Base-by-base conservation (phyloP, 164 flowering plant genomes). In the Liriodendron chinense region DNA sequence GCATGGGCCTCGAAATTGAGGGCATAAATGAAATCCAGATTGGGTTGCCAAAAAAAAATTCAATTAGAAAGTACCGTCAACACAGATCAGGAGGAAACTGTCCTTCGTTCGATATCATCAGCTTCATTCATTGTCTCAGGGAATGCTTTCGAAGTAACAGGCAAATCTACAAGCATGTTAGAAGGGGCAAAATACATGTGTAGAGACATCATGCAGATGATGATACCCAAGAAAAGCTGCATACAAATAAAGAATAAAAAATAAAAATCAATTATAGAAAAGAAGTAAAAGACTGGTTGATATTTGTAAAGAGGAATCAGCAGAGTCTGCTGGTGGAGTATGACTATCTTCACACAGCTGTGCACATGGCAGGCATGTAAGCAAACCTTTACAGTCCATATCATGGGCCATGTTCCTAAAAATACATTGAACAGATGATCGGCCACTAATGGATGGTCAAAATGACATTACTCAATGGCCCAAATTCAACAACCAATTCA, bases 181-280 rank as follows among this genome's bases (percentile, higher is more conserved):
- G 91, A 84, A 78, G 98, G 97, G n/a, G 97, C 91, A 83, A 95
- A 95, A 75, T 94, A 92, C 94, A 93, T 91, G 80, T 95, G 99
- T 20, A 93, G 81, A 9, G 99, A 95, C 93, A 93, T 93, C 89
- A 90, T 92, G 85, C 98, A 96, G 74, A 92, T 86, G 48, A 89
- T 80, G 56, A 94, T 96, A n/a, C 97, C 98, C 84, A 96, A 75
- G 86, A 95, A 90, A 75, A 95, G 98, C 99, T 95, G 93, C 85
- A 86, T 47, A 24, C 73, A 50, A 24, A 62, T n/a, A 10, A 4
- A 24, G 66, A 65, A 74, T 1, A 28, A 20, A 24, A 59, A 23
- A 69, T 34, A 14, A 70, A 28, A 7, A 26, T 65, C 23, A 73
- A 26, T 20, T 9, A n/a, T 6, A 57, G 23, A 34, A 34, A 34